These are phyloP conservation scores for Pseudogymnoascus sp. DNA, from an alignment of 2,329 filamentous ascomycete species.

Conservation along the genomic window DNA sequence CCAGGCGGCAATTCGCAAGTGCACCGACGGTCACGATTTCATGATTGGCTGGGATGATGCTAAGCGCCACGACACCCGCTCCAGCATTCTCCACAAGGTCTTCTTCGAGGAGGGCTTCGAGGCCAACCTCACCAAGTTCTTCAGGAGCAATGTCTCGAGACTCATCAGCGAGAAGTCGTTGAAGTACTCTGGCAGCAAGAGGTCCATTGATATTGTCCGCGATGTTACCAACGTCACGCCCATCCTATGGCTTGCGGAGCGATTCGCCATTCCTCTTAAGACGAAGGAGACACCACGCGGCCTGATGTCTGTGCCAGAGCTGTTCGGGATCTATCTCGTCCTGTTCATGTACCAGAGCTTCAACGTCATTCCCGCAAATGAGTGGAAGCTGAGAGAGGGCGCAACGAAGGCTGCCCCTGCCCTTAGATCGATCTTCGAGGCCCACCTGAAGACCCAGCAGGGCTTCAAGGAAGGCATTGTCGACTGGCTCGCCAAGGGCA, in stretches of 20 bases:
- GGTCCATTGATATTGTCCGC: conserved; percentile 45
- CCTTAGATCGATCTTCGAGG: conserved; percentile 34
- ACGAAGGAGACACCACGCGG: conserved; percentile 48
- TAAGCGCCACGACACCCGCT: conserved; percentile 34
- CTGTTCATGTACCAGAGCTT: conserved; percentile 44
- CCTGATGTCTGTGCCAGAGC: conserved; percentile 36
- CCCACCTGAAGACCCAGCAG: conserved; percentile 38
- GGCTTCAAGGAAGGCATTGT: conserved; percentile 35
- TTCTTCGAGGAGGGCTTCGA: conserved; percentile 37
- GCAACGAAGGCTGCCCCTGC: conserved; percentile 32
- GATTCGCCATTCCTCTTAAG: conserved; percentile 58
- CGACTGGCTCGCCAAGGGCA: conserved; percentile 40
- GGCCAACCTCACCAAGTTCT: conserved; percentile 35
- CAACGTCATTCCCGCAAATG: conserved; percentile 41
- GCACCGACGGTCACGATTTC: conserved; percentile 39
- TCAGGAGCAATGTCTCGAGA: conserved; percentile 33
- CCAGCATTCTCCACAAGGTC: conserved; percentile 37
- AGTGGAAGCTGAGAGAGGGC: conserved; percentile 40
- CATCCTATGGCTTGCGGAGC: conserved; percentile 42
- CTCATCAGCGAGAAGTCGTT: conserved; percentile 40
- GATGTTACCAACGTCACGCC: conserved; percentile 62
- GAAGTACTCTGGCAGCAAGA: conserved; percentile 33
- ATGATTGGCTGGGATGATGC: conserved; percentile 38
- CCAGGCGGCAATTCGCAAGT: conserved; percentile 33
- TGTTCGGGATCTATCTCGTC: conserved; percentile 37